Evolutionary conservation across 2,329 filamentous ascomycete genomes (phyloP).

Genomic region (Emergomyces africanus): DNA sequence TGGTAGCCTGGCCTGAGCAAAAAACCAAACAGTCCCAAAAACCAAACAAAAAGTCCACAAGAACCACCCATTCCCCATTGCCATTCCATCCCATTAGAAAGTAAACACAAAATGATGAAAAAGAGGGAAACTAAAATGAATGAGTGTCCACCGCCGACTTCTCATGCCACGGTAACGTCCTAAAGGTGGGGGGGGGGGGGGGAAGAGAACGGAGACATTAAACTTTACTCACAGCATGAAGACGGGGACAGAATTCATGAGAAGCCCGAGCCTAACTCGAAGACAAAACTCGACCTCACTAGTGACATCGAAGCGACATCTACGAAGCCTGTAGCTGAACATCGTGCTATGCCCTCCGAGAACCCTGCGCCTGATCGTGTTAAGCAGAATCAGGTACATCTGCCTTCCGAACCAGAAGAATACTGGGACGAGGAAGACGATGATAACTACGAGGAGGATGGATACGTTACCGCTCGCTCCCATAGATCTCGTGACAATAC

Average conservation of each 20-base stretch:
- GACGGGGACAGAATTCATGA: neutral
- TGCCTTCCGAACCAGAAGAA: constrained; percentile 48
- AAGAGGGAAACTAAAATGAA: neutral
- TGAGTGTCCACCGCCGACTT: neutral
- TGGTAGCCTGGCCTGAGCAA: neutral
- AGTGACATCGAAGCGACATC: neutral
- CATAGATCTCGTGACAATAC: constrained; percentile 67
- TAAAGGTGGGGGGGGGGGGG: neutral
- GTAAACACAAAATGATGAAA: neutral
- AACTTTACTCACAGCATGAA: constrained; percentile 10
- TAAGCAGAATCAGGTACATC: constrained; percentile 14
- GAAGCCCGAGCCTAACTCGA: neutral
- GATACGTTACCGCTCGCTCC: constrained; percentile 63
- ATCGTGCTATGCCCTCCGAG: constrained; percentile 6
- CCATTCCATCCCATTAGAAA: neutral
- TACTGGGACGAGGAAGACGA: constrained; percentile 69
- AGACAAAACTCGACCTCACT: neutral
- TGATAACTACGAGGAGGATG: constrained; percentile 58
- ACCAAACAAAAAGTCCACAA: neutral
- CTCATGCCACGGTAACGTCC: neutral
- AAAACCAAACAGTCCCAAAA: neutral
- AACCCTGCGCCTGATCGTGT: constrained; percentile 12
- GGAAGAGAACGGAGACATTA: constrained; percentile 16
- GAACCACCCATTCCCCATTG: neutral
- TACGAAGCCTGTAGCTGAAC: neutral